Evolutionary conservation across 768 basidiomycete species (phyloP).

Genomic region (Mycena leptocephala): DNA sequence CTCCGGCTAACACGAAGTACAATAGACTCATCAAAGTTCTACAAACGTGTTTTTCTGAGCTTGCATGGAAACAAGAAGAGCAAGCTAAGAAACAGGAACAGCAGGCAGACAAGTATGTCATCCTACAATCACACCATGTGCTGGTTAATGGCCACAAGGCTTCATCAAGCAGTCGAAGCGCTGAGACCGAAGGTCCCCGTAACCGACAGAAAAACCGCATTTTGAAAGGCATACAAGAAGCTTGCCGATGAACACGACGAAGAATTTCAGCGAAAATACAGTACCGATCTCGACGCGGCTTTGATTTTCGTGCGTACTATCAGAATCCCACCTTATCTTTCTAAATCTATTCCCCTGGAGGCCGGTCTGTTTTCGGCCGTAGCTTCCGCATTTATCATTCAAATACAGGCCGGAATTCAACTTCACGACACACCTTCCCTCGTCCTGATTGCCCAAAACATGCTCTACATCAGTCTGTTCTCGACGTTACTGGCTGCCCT

Average conservation of each 20-base stretch:
- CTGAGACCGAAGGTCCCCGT: background rate
- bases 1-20: too few relatives aligned
- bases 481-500: constrained; percentile 1
- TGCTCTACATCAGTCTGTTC: constrained; percentile 6
- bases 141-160: background rate
- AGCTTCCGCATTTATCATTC: background rate
- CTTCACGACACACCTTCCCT: too few relatives aligned
- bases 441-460: background rate
- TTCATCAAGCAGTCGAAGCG: background rate
- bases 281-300: constrained; percentile 8
- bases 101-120: too few relatives aligned
- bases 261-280: background rate
- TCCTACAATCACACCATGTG: background rate
- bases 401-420: background rate
- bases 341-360: background rate
- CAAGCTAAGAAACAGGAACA: background rate
- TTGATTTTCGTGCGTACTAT: background rate
- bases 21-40: background rate
- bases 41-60: background rate
- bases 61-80: background rate
- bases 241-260: constrained; percentile 5
- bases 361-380: constrained; percentile 18
- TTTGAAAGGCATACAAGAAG: background rate
- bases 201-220: background rate
- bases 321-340: background rate